These are phyloP conservation scores for Urochloa ruziziensis DNA, from an alignment of 176 grass and related monocot species.

Conservation along the genomic window DNA sequence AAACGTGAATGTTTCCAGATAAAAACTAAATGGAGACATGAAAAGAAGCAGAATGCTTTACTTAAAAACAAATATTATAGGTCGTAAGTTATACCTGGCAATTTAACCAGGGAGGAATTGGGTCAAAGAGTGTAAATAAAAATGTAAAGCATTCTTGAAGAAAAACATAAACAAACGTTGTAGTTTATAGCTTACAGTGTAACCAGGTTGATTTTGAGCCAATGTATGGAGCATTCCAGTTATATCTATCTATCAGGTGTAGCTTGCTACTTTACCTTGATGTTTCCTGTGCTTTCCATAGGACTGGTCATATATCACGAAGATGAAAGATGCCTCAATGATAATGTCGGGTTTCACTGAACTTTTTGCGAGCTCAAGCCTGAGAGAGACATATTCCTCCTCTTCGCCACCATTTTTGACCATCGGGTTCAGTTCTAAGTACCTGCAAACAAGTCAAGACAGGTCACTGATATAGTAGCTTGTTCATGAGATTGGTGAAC, in stretches of 20 bases:
- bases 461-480: no score
- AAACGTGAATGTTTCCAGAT: background rate
- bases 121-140: background rate
- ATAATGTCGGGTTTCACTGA: background rate
- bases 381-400: slow-evolving; percentile 19
- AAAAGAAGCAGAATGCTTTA: background rate
- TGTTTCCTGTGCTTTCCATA: background rate
- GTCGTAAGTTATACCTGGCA: no score
- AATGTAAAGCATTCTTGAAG: background rate
- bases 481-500: no score
- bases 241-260: no score
- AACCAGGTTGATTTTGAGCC: background rate
- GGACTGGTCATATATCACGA: background rate
- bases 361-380: background rate
- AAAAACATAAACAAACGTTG: background rate
- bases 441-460: background rate
- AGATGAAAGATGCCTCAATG: background rate
- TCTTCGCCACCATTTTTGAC: background rate
- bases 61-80: background rate
- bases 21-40: background rate
- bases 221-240: no score
- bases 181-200: background rate
- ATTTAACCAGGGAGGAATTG: background rate
- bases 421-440: slow-evolving; percentile 22
- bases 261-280: background rate